phyloP scores from a whole-genome alignment of 352 stramenopile genomes.

The Phytophthora agathidicida region DNA sequence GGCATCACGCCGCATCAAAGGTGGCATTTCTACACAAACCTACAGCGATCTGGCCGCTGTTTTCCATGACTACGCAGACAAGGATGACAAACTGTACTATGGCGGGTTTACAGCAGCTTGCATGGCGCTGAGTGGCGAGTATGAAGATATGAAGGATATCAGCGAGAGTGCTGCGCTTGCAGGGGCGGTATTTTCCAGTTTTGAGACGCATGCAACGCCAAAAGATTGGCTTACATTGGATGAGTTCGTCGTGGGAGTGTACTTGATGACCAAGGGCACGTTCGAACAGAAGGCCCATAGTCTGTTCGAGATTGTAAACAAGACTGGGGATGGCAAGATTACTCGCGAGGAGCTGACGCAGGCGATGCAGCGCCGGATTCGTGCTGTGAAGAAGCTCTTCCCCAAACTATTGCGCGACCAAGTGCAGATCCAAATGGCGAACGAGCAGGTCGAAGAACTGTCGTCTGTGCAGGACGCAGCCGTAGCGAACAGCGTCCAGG shows the following conservation, averaged over 20 bases:
- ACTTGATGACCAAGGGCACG: constrained; percentile 82
- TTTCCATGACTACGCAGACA: constrained; percentile 58
- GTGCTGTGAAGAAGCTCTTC: constrained; percentile 77
- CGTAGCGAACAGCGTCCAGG: constrained; percentile 54
- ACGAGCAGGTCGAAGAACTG: constrained; percentile 44
- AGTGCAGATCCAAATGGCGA: constrained; percentile 65
- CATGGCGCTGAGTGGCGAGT: constrained; percentile 57
- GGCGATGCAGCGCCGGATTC: constrained; percentile 75
- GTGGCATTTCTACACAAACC: constrained; percentile 56
- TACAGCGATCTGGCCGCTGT: constrained; percentile 57
- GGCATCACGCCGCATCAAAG: constrained; percentile 42
- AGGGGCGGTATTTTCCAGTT: constrained; percentile 77
- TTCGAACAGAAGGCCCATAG: constrained; percentile 82
- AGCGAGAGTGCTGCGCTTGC: constrained; percentile 67
- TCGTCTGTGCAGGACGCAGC: constrained; percentile 51
- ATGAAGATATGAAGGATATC: constrained; percentile 68
- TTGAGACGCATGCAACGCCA: constrained; percentile 55
- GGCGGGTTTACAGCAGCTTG: constrained; percentile 69
- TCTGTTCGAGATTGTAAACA: constrained; percentile 80
- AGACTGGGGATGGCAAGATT: constrained; percentile 69
- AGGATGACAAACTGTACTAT: constrained; percentile 65
- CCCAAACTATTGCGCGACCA: constrained; percentile 77
- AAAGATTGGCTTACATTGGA: constrained; percentile 79
- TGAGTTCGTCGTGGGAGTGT: constrained; percentile 83
- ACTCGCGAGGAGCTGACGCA: constrained; percentile 74